Evolutionary conservation across 2,329 filamentous ascomycete species (phyloP).

Genomic region (Pezicula carpinea): DNA sequence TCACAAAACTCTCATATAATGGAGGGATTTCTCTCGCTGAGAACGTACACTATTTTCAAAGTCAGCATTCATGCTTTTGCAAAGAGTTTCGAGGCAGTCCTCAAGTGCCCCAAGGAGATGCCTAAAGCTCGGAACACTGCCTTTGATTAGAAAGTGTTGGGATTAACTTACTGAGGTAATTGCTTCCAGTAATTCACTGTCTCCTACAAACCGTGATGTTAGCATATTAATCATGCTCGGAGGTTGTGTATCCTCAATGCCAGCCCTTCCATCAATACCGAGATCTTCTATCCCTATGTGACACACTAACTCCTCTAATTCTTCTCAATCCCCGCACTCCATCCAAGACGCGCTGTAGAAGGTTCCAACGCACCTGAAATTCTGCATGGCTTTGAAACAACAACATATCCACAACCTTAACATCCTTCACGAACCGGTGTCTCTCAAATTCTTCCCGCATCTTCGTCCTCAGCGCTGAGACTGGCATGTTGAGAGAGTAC

Average conservation of each 20-base stretch:
- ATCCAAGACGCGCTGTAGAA: neutral
- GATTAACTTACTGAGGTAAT: slow-evolving; percentile 56
- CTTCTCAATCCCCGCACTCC: neutral
- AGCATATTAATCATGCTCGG: neutral
- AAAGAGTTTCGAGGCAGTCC: too few species aligned
- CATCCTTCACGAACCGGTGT: slow-evolving; percentile 87
- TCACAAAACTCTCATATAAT: too few species aligned
- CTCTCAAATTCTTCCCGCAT: slow-evolving; percentile 96
- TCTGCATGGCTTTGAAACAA: slow-evolving; percentile 88
- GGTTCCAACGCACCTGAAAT: slow-evolving; percentile 65
- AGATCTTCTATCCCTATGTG: neutral
- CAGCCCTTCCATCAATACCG: slow-evolving; percentile 2
- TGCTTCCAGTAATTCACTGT: slow-evolving; percentile 99
- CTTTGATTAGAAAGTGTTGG: too few species aligned
- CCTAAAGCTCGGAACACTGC: too few species aligned
- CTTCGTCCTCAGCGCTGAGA: slow-evolving; percentile 84
- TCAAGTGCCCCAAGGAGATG: too few species aligned
- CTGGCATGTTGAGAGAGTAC: slow-evolving; percentile 89
- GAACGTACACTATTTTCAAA: too few species aligned
- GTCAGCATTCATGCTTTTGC: too few species aligned
- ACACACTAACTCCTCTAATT: neutral
- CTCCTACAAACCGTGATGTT: slow-evolving; percentile 54
- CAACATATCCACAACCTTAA: slow-evolving; percentile 82
- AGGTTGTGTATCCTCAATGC: neutral
- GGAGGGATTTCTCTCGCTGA: too few species aligned